Conservation (phyloP, 2,329 filamentous ascomycete species). For the Apiospora sp. region DNA sequence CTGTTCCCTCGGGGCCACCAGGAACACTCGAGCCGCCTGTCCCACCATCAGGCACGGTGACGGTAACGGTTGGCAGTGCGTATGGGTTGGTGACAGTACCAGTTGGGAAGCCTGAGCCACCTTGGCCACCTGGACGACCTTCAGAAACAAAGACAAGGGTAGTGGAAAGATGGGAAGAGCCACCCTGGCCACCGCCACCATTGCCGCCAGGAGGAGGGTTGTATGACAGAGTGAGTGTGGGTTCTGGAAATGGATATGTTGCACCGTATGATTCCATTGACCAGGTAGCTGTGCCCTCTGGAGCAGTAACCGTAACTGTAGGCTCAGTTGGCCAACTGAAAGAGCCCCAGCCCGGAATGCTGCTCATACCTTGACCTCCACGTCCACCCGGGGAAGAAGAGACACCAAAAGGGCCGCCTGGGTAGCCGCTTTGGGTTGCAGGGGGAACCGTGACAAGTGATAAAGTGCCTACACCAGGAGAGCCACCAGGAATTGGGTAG, state of each 20-base stretch:
- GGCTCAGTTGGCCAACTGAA: not conserved
- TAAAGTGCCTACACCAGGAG: constrained; percentile 20
- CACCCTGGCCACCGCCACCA: constrained; percentile 18
- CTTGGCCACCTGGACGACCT: constrained; percentile 21
- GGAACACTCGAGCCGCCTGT: constrained; percentile 7
- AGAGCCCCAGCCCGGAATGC: not conserved
- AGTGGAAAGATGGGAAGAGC: not conserved
- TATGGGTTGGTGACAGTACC: not conserved
- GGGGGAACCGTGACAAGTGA: constrained; percentile 26
- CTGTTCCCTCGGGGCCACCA: not conserved
- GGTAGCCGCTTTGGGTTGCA: constrained; percentile 7
- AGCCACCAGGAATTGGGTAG: constrained; percentile 18
- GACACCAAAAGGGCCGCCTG: constrained; percentile 25
- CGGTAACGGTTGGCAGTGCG: constrained; percentile 11
- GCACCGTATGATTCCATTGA: constrained; percentile 11
- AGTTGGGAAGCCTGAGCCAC: constrained; percentile 12
- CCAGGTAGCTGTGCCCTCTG: not conserved
- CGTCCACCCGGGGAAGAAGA: constrained; percentile 24
- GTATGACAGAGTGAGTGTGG: constrained; percentile 21
- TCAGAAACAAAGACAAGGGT: not conserved
- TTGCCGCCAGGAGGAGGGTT: constrained; percentile 21
- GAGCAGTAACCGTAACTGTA: constrained; percentile 14
- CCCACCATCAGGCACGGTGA: constrained; percentile 6
- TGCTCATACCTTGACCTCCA: constrained; percentile 18
- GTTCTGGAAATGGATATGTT: constrained; percentile 18